Evolutionary conservation across 2,329 filamentous ascomycete species (phyloP).

Genomic region (Pseudocercospora macadamiae): DNA sequence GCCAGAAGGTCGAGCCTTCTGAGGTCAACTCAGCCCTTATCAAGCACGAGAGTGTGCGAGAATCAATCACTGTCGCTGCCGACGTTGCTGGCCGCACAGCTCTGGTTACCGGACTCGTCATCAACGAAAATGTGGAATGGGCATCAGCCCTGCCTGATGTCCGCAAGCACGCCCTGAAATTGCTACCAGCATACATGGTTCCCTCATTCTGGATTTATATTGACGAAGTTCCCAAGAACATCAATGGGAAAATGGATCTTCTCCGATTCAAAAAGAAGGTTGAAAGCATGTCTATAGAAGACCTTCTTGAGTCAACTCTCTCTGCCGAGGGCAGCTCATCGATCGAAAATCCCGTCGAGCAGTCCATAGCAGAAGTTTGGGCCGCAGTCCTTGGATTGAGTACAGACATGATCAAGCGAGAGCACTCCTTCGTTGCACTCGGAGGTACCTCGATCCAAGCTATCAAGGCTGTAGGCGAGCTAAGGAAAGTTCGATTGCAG

Average conservation of each 20-base stretch:
- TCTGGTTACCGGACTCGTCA: neutral
- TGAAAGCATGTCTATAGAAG: neutral
- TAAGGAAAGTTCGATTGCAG: neutral
- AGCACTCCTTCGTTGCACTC: neutral
- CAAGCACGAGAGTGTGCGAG: neutral
- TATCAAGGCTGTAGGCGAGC: neutral
- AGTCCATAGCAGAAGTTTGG: neutral
- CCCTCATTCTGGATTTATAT: neutral
- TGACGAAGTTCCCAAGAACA: neutral
- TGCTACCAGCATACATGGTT: neutral
- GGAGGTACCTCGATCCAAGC: neutral
- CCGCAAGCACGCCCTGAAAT: neutral
- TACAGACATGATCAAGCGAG: neutral
- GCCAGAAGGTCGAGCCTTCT: constrained; percentile 73
- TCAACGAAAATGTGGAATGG: neutral
- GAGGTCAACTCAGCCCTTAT: constrained; percentile 68
- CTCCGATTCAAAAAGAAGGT: neutral
- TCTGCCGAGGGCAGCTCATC: neutral
- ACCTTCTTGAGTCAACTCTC: neutral
- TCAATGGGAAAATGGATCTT: neutral
- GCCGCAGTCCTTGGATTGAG: neutral
- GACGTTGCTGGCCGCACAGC: neutral
- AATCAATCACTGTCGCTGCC: neutral
- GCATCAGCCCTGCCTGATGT: neutral
- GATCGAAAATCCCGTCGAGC: neutral